These are phyloP conservation scores for Paramecium sonneborni DNA, from an alignment of 73 alveolate species.

Conservation along the genomic window DNA sequence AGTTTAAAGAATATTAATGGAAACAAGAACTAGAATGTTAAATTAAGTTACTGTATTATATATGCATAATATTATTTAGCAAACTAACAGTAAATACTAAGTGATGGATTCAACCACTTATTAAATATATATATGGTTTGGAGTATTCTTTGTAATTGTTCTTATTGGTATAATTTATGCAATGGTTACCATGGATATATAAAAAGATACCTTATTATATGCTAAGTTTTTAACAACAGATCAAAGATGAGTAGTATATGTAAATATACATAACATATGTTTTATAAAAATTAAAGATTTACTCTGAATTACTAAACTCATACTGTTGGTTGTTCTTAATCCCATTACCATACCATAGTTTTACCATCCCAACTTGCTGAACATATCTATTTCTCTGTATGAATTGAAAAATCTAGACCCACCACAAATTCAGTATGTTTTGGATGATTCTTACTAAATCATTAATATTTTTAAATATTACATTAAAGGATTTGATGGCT, in stretches of 20 bases:
- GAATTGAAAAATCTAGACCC: constrained; percentile 91
- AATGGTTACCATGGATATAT: constrained; percentile 46
- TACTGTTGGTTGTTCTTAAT: constrained; percentile 48
- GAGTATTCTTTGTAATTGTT: constrained; percentile 40
- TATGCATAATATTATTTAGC: background rate
- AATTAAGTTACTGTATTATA: background rate
- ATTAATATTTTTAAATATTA: constrained; percentile 60
- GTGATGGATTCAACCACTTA: background rate
- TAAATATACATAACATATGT: background rate
- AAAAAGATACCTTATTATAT: constrained; percentile 49
- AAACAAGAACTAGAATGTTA: constrained; percentile 56
- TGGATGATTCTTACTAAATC: constrained; percentile 24
- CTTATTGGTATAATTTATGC: background rate
- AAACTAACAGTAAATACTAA: background rate
- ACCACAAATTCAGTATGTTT: constrained; percentile 96
- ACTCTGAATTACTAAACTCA: background rate
- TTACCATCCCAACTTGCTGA: constrained; percentile 92
- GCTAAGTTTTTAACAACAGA: constrained; percentile 49
- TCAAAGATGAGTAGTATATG: constrained; percentile 44
- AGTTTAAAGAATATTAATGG: constrained; percentile 45
- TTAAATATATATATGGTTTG: constrained; percentile 47
- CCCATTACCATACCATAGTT: constrained; percentile 84
- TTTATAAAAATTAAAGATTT: too few species aligned
- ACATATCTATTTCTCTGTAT: constrained; percentile 47
- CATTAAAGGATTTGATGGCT: constrained; percentile 74